These are phyloP conservation scores for Macaranga tanarius DNA, from an alignment of 441 rosid genomes.

Conservation along the genomic window DNA sequence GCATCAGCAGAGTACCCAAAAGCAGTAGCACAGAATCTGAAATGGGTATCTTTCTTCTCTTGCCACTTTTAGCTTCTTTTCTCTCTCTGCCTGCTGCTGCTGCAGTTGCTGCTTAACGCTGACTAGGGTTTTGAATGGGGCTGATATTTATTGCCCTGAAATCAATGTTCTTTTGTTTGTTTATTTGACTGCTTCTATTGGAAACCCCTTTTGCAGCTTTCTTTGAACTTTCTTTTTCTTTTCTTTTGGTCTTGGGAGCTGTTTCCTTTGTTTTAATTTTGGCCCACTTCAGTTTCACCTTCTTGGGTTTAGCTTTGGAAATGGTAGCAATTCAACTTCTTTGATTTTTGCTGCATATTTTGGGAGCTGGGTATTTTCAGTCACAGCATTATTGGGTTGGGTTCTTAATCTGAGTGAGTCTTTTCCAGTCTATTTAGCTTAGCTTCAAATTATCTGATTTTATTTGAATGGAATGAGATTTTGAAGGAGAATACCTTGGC, in stretches of 20 bases:
- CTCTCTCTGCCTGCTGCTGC: conserved; percentile 31
- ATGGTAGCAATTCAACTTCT: conserved; percentile 27
- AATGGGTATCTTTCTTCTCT: conserved; percentile 80
- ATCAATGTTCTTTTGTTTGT: conserved; percentile 48
- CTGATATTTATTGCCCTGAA: conserved; percentile 56
- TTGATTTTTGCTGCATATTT: conserved; percentile 29
- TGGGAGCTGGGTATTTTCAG: conserved; percentile 15
- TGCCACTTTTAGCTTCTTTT: conserved; percentile 43
- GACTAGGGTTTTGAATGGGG: conserved; percentile 62
- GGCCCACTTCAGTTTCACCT: conserved; percentile 33
- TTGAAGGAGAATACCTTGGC: conserved; percentile 17
- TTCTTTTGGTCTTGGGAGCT: conserved; percentile 21
- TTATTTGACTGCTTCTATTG: conserved; percentile 59
- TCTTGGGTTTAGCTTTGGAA: conserved; percentile 34
- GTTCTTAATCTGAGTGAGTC: conserved; percentile 24
- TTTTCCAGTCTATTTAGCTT: conserved; percentile 8
- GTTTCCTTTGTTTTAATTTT: conserved; percentile 29
- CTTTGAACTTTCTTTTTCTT: conserved; percentile 37
- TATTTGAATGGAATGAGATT: conserved; percentile 23
- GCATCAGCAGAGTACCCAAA: conserved; percentile 53
- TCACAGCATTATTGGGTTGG: conserved; percentile 16
- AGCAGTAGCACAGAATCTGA: conserved; percentile 80
- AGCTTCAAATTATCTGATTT: conserved; percentile 11
- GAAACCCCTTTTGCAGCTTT: conserved; percentile 30
- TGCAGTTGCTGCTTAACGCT: conserved; percentile 33